Percentiles rank a stretch among this genome's conserved stretches.
phyloP scores from a whole-genome alignment of 1,139 yeast genomes.

The Yamadazyma oceani region DNA sequence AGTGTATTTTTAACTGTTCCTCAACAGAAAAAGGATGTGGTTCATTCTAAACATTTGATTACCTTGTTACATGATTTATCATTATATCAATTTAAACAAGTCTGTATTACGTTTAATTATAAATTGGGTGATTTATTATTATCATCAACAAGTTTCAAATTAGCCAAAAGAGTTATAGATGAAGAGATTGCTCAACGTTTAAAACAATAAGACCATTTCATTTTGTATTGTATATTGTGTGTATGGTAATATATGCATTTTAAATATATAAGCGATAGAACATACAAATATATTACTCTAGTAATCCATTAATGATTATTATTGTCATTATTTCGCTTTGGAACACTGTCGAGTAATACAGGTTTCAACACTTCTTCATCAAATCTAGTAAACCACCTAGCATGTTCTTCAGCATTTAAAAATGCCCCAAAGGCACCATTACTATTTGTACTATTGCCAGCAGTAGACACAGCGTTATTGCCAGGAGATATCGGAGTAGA shows the following conservation, averaged over 20 bases:
- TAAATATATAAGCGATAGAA: conserved; percentile 4
- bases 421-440: conserved; percentile 43
- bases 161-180: conserved; percentile 73
- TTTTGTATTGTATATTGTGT: conserved; percentile 1
- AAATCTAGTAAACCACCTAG: conserved; percentile 89
- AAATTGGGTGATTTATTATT: conserved; percentile 63
- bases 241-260: conserved; percentile 1
- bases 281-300: conserved; percentile 3
- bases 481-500: conserved; percentile 3
- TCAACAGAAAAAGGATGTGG: conserved; percentile 20
- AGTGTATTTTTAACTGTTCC: conserved; percentile 44
- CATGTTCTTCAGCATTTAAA: conserved; percentile 68
- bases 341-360: conserved; percentile 69
- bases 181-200: conserved; percentile 51
- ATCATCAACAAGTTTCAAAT: conserved; percentile 59
- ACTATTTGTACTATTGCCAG: conserved; percentile 6
- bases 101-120: conserved; percentile 62
- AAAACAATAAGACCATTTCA: conserved; percentile 22
- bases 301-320: conserved; percentile 7
- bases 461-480: conserved; percentile 3
- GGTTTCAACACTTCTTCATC: conserved; percentile 97
- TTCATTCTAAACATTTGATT: conserved; percentile 40
- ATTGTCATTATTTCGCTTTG: conserved; percentile 18
- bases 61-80: conserved; percentile 61
- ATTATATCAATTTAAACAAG: conserved; percentile 60